Base-by-base conservation (phyloP, 2,329 filamentous ascomycete species). In the Cordyceps militaris region DNA sequence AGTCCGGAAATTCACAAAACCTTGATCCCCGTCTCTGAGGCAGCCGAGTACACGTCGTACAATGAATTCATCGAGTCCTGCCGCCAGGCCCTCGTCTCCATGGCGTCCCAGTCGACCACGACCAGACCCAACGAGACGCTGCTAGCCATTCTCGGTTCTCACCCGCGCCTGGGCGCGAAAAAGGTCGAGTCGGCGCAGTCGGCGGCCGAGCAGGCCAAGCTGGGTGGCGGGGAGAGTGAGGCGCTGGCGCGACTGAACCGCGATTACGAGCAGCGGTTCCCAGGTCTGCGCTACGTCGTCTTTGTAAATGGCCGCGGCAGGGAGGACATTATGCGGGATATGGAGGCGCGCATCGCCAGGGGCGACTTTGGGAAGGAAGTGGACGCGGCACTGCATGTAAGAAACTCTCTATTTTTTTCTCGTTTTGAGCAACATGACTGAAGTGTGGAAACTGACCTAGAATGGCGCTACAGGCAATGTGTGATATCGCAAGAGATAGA, bases 291-390 rank as follows among this genome's bases (percentile, higher is more conserved):
- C 72, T 97, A 95, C 76, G 90, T 96, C 67, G 89, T 93, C 19
- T 97, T 96, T 70, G 93, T 97, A 57, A 92, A 96, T 69, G 91
- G 90, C 0, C 81, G 92, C 48, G 79, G 82, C 42, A 79, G 91
- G 58, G 79, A 81, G 1, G 81, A 83, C 61, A 87, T 97, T 57
- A 90, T 96, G 86, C 78, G 83, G 61, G 86, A 96, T 66, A 96
- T 96, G 89, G 80, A 80, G 61, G 70, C 73, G 54, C 79, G 92
- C 54, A 96, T 96, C 66, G 81, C 79, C 16, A 76, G 86, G 54
- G 84, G 80, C 1, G 82, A 93, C 69, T 76, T 85, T 53, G 72
- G 77, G 24, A 76, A 76, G 16, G 92, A 97, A 73, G 82, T 91
- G 61, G 70, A 76, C 57, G 88, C 88, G 63, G 89, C 83, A 6